Conservation (phyloP, 805 yeast genomes). For the Peterozyma xylosa region DNA sequence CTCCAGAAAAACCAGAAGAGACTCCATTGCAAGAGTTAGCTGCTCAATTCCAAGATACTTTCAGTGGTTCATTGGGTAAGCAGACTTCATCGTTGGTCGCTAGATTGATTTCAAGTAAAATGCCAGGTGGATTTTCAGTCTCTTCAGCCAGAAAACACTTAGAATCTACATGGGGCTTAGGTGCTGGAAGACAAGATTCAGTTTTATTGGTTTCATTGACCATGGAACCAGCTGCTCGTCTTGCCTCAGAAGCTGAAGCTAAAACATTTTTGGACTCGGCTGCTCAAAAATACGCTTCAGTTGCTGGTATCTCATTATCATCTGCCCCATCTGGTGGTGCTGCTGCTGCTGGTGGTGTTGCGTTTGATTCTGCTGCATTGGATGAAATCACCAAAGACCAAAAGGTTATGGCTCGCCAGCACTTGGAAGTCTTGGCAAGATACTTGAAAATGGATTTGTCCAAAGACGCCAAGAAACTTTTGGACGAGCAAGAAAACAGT, state of each 20-base stretch:
- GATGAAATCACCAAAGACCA: slow-evolving; percentile 73
- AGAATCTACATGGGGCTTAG: slow-evolving; percentile 76
- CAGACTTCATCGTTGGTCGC: slow-evolving; percentile 85
- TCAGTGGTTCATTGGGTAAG: slow-evolving; percentile 86
- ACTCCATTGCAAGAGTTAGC: slow-evolving; percentile 95
- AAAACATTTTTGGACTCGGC: slow-evolving; percentile 77
- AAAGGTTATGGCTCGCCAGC: slow-evolving; percentile 66
- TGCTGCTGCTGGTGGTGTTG: slow-evolving; percentile 72
- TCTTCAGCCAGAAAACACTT: slow-evolving; percentile 88
- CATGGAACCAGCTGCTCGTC: slow-evolving; percentile 85
- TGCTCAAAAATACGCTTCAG: slow-evolving; percentile 80
- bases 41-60: slow-evolving; percentile 88
- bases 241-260: slow-evolving; percentile 83
- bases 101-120: slow-evolving; percentile 89
- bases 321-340: slow-evolving; percentile 47
- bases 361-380: slow-evolving; percentile 91
- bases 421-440: slow-evolving; percentile 87
- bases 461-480: slow-evolving; percentile 79
- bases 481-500: slow-evolving; percentile 81
- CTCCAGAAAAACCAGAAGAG: slow-evolving; percentile 99
- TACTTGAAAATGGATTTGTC: slow-evolving; percentile 90
- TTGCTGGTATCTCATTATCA: slow-evolving; percentile 70
- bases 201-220: slow-evolving; percentile 78
- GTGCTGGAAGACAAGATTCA: slow-evolving; percentile 90
- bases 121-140: slow-evolving; percentile 99